A percentile compares a stretch with the other conserved stretches of the same genome.
phyloP scores from a whole-genome alignment of 441 rosid genomes.

The Croton setiger region DNA sequence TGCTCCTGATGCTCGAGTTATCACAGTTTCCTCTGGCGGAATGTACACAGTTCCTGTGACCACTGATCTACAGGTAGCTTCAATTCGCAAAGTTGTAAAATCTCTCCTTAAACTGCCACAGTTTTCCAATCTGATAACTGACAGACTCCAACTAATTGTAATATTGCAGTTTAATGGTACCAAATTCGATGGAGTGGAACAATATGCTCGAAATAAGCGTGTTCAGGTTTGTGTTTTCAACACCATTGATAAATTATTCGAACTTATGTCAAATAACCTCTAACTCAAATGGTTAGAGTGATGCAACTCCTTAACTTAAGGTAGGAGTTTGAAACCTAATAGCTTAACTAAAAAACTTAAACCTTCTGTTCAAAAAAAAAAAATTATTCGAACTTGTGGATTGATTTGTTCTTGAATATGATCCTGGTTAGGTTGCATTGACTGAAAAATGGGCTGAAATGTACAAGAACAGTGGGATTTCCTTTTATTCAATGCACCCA shows the following conservation, averaged over 20 bases:
- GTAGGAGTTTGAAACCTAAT: no score
- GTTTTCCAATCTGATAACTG: slow-evolving; percentile 10
- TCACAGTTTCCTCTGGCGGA: slow-evolving; percentile 88
- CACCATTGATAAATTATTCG: no score
- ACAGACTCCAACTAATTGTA: background rate
- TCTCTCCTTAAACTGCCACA: background rate
- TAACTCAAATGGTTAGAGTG: no score
- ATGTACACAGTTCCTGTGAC: slow-evolving; percentile 81
- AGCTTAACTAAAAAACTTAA: no score
- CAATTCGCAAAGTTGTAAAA: background rate
- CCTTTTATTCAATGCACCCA: slow-evolving; percentile 91
- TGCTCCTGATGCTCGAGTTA: slow-evolving; percentile 78
- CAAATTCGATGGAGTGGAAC: slow-evolving; percentile 54
- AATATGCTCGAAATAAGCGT: slow-evolving; percentile 82
- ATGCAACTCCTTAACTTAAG: no score
- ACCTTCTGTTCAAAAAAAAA: no score
- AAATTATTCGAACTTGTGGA: background rate
- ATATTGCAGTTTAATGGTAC: slow-evolving; percentile 47
- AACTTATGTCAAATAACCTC: no score
- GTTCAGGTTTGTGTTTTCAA: slow-evolving; percentile 79
- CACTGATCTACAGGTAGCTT: slow-evolving; percentile 67
- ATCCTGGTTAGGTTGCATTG: slow-evolving; percentile 53
- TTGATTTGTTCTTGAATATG: background rate
- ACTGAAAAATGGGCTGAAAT: slow-evolving; percentile 75
- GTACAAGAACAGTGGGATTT: slow-evolving; percentile 62